Conservation (phyloP, 2,329 filamentous ascomycete species). For the Rhynchosporium graminicola region DNA sequence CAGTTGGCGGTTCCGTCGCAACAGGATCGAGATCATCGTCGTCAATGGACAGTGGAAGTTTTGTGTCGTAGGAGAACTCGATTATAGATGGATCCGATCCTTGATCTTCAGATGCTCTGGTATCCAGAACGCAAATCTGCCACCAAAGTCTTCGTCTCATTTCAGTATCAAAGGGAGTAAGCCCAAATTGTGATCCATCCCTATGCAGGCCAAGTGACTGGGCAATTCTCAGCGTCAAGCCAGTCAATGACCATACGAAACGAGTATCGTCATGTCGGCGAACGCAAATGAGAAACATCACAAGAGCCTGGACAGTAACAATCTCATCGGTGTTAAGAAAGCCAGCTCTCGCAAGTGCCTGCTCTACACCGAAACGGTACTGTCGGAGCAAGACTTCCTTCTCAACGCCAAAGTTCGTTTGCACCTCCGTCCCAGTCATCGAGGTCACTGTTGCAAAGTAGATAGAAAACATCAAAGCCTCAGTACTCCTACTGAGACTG, state of each 20-base stretch:
- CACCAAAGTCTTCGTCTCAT: conserved; percentile 62
- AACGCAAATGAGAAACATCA: conserved; percentile 56
- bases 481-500: conserved; percentile 49
- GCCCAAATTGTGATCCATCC: conserved; percentile 55
- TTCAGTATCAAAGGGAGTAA: conserved; percentile 61
- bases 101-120: conserved; percentile 62
- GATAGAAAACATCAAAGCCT: conserved; percentile 56
- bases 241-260: conserved; percentile 58
- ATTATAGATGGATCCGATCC: conserved; percentile 62
- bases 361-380: conserved; percentile 56
- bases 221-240: conserved; percentile 58
- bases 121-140: conserved; percentile 60
- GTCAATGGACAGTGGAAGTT: conserved; percentile 51
- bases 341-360: conserved; percentile 55
- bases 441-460: conserved; percentile 55
- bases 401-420: conserved; percentile 45
- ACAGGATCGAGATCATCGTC: conserved; percentile 48
- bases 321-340: conserved; percentile 57
- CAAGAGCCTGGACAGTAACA: conserved; percentile 55
- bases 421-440: conserved; percentile 40
- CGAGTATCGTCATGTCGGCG: conserved; percentile 48
- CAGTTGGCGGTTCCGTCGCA: conserved; percentile 32
- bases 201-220: conserved; percentile 62
- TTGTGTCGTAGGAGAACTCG: conserved; percentile 60
- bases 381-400: conserved; percentile 47